A percentile compares a stretch with the other conserved stretches of the same genome.
Evolutionary conservation across 192 early-diverging fungal species (phyloP).

Genomic region (Coemansia sp.): DNA sequence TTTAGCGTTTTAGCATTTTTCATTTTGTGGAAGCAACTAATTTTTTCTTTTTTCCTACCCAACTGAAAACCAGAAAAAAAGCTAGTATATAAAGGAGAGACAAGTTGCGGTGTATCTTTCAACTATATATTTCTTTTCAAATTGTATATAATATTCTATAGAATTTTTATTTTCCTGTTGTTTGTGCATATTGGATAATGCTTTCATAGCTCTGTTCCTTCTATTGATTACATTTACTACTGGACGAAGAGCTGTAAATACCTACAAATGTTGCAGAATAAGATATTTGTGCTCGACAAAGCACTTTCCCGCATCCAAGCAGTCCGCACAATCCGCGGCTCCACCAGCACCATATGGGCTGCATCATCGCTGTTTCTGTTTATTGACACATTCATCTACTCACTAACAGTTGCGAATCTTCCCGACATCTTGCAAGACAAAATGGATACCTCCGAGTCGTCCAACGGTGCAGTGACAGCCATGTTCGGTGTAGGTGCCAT

Average conservation of each 20-base stretch:
- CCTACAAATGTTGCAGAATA: not conserved
- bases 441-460: conserved; percentile 33
- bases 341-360: conserved; percentile 35
- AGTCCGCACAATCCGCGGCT: conserved; percentile 11
- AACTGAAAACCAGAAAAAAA: not conserved
- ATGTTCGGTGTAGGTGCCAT: conserved; percentile 39
- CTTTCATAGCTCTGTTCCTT: not conserved
- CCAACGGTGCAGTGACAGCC: conserved; percentile 32
- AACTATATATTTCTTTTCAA: no score
- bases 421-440: conserved; percentile 31
- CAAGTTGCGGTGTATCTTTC: not conserved
- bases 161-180: not conserved
- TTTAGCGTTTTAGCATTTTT: not conserved
- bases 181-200: not conserved
- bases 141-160: not conserved
- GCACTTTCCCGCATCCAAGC: conserved; percentile 6
- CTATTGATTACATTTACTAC: not conserved
- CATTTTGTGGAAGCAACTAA: not conserved
- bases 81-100: not conserved
- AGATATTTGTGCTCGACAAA: not conserved
- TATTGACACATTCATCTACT: conserved; percentile 39
- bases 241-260: not conserved
- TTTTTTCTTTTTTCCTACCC: not conserved
- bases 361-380: conserved; percentile 29
- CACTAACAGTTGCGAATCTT: conserved; percentile 33